A percentile compares a stretch with the other conserved stretches of the same genome.
Conservation (phyloP, 2,329 filamentous ascomycete genomes). For the Fusarium siculi region DNA sequence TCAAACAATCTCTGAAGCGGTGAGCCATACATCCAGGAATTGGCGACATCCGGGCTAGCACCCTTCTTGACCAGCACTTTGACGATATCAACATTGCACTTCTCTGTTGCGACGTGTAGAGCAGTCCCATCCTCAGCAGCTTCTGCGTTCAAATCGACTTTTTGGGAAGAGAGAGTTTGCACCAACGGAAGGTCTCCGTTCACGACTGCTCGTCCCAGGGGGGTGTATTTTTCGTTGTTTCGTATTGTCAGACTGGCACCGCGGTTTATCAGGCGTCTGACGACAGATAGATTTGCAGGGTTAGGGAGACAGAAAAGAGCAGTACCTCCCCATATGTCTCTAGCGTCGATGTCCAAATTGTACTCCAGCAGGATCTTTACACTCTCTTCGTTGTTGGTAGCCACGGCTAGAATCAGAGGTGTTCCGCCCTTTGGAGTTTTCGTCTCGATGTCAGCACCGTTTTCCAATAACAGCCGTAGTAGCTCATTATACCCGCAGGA, state of each 20-base stretch:
- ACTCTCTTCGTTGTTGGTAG: rapidly evolving
- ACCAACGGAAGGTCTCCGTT: neutral
- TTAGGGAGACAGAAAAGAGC: neutral
- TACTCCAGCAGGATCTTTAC: neutral
- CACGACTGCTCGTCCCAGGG: neutral
- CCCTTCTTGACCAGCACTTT: neutral
- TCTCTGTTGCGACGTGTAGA: neutral
- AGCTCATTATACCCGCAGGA: neutral
- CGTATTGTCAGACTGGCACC: neutral
- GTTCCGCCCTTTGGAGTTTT: neutral
- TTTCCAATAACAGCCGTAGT: neutral
- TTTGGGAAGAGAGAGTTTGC: neutral
- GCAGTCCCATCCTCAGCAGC: neutral
- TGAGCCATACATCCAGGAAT: neutral
- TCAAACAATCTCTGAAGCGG: neutral
- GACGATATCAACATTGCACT: neutral
- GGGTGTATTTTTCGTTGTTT: neutral
- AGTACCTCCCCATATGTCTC: rapidly evolving
- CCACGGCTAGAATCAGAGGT: neutral
- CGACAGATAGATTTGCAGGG: neutral
- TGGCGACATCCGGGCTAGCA: rapidly evolving
- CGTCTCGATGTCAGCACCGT: neutral
- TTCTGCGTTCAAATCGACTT: neutral
- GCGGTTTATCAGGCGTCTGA: neutral
- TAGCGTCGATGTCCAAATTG: neutral